phyloP scores from a whole-genome alignment of 2,329 filamentous ascomycete species.

The Fusarium torulosum region DNA sequence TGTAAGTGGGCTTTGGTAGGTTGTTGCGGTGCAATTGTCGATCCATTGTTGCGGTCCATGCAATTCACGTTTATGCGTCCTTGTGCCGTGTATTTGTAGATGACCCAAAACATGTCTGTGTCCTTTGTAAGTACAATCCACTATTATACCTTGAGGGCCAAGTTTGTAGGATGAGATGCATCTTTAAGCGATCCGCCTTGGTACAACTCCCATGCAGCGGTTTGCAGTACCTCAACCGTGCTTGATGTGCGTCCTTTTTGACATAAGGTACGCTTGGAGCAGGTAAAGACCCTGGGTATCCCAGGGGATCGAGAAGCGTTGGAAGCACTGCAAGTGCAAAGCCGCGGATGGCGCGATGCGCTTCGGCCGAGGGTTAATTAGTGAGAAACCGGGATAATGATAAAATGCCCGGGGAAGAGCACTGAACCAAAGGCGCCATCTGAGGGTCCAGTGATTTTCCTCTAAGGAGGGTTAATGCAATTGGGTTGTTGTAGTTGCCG shows the following conservation, averaged over 20 bases:
- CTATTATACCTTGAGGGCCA: constrained; percentile 10
- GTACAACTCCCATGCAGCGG: constrained; percentile 14
- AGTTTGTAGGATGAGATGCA: constrained; percentile 28
- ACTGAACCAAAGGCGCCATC: not conserved
- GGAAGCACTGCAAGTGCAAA: constrained; percentile 25
- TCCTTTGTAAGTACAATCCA: not conserved
- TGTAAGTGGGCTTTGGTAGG: constrained; percentile 27
- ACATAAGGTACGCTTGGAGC: constrained; percentile 23
- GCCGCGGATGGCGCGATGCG: constrained; percentile 41
- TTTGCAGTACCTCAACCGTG: constrained; percentile 34
- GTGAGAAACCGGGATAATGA: constrained; percentile 26
- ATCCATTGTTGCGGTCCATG: constrained; percentile 1
- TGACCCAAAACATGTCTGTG: not conserved
- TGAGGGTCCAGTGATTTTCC: constrained; percentile 16
- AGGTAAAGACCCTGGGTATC: constrained; percentile 30
- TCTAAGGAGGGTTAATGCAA: not conserved
- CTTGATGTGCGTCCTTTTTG: not conserved
- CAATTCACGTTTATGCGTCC: constrained; percentile 6
- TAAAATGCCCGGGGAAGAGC: constrained; percentile 18
- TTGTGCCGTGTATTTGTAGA: not conserved
- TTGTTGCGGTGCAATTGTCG: constrained; percentile 18
- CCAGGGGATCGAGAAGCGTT: constrained; percentile 30
- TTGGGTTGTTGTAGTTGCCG: not conserved
- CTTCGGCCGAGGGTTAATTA: constrained; percentile 40
- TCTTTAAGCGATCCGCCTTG: constrained; percentile 23